Base-by-base conservation (phyloP, 129 eudicot genomes). In the Heracleum sosnowskyi region DNA sequence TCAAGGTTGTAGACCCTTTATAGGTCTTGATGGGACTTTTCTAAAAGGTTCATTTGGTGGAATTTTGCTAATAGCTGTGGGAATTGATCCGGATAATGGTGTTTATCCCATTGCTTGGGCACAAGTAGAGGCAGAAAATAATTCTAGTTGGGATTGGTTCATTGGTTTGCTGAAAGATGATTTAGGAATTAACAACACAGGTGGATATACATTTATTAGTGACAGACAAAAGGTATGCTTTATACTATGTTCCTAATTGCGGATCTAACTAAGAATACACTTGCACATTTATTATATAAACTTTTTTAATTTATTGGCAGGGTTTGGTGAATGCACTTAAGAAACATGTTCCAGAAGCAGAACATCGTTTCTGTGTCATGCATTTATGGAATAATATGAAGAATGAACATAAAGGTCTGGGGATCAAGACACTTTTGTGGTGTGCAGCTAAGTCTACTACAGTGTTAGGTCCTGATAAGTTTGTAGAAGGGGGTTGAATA, bases 161-260 rank as follows among this genome's bases (percentile, higher is more conserved):
- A 11, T 31, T 53, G 2, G 31, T 8, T 10, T 28, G 5, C 16
- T 76, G 0, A 31, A 28, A 29, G 33, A 51, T 13, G 69, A 47
- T 2, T 31, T 76, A 16, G 29, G 34, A 0, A 33, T 35, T 22
- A 29, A 40, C 0, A 40, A 76, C 1, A 29, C 55, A 4, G 8
- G 8, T 12, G 79, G 79, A 2, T 47, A 47, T 9, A 47, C 55
- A 1, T 47, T 47, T 17, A 76, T 76, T 1, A 33, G 34, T 34
- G 70, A 76, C 29, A 46, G 29, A 36, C 79, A 76, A 8, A 76
- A 76, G 69, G 79, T 76, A 36, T 36, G 39, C 4, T 36, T 36
- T 36, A 36, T 36, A 1, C 4, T 2, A 36, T 36, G 2, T 7
- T 46, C 29, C 18, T 37, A 11, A 3, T n/a, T n/a, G n/a, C n/a